Evolutionary conservation across 805 yeast species (phyloP).

Genomic region (Cyberlindnera subsufficiens): DNA sequence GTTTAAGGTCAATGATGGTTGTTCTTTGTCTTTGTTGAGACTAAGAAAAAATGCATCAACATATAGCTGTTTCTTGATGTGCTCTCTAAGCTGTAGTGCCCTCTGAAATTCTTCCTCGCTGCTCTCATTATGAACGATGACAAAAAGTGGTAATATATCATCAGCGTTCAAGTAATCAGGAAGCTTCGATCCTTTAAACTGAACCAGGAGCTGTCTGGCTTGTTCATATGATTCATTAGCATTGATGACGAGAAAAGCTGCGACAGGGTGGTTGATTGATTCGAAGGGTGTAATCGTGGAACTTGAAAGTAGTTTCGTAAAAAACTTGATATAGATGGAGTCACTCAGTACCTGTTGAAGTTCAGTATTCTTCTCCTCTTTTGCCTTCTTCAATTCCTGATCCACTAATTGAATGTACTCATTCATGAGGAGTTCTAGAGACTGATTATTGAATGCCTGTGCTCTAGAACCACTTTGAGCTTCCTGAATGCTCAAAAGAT

Average conservation of each 20-base stretch:
- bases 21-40: constrained; percentile 6
- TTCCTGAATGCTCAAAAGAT: constrained; percentile 25
- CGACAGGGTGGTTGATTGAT: constrained; percentile 80
- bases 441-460: constrained; percentile 28
- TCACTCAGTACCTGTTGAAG: constrained; percentile 31
- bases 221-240: constrained; percentile 44
- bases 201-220: constrained; percentile 53
- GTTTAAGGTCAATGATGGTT: constrained; percentile 13
- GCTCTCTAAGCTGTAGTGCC: constrained; percentile 31
- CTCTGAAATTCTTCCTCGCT: constrained; percentile 38
- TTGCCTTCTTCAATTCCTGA: constrained; percentile 8
- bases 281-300: constrained; percentile 70
- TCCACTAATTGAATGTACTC: constrained; percentile 27
- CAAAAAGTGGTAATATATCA: constrained; percentile 49
- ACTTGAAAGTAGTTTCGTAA: constrained; percentile 54
- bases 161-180: constrained; percentile 65
- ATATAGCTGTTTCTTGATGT: constrained; percentile 30
- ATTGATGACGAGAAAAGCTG: constrained; percentile 64
- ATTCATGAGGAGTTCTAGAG: constrained; percentile 30
- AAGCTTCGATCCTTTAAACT: constrained; percentile 39
- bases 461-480: constrained; percentile 19
- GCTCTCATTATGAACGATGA: constrained; percentile 44
- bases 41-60: constrained; percentile 25
- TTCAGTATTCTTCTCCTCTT: constrained; percentile 14
- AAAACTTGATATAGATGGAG: constrained; percentile 50